Evolutionary conservation across 441 rosid genomes (phyloP).

Genomic region (Populus tomentosa): DNA sequence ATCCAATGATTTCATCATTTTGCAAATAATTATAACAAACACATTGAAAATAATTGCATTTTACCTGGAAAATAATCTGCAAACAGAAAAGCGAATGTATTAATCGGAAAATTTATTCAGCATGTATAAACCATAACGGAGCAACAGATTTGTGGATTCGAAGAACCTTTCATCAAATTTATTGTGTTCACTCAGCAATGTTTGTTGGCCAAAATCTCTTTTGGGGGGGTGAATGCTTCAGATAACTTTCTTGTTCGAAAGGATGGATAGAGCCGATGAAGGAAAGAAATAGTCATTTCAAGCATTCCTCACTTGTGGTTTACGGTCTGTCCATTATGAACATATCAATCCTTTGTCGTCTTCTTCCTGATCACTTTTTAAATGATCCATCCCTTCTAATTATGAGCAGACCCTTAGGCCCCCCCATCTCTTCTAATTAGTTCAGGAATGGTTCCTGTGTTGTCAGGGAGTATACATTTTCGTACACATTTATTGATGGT

Average conservation of each 20-base stretch:
- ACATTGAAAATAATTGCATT: neutral
- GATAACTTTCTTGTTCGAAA: neutral
- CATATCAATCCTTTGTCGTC: neutral
- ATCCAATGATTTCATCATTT: neutral
- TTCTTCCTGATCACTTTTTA: neutral
- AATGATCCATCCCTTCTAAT: neutral
- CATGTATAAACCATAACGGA: neutral
- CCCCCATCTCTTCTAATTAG: neutral
- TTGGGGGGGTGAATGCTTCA: neutral
- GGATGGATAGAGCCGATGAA: neutral
- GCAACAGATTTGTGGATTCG: neutral
- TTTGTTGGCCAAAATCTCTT: neutral
- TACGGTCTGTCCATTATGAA: neutral
- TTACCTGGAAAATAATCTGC: neutral
- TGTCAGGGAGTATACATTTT: neutral
- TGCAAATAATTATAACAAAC: too few relatives aligned
- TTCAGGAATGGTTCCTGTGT: neutral
- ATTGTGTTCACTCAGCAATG: neutral
- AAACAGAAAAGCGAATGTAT: neutral
- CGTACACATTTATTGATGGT: neutral
- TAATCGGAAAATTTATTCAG: neutral
- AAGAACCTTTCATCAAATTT: neutral
- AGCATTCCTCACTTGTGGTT: neutral
- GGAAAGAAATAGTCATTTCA: neutral
- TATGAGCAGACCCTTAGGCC: neutral